phyloP scores from a whole-genome alignment of 1,139 yeast species.

The Hyphopichia wangnamkhiaoensis region DNA sequence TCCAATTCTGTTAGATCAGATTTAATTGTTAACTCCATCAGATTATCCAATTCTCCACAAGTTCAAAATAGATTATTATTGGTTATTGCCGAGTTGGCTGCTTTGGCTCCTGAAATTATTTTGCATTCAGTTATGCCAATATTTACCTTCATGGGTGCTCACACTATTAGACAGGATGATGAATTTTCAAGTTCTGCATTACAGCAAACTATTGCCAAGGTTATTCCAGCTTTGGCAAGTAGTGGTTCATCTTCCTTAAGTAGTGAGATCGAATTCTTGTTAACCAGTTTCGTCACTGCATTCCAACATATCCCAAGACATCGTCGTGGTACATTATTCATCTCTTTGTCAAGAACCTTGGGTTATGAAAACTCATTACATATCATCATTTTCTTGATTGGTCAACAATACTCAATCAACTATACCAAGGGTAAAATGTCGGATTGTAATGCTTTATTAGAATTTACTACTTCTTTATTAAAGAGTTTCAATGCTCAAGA shows the following conservation, averaged over 20 bases:
- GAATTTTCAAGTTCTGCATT: slow-evolving; percentile 91
- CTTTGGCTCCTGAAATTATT: slow-evolving; percentile 86
- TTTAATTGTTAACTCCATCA: slow-evolving; percentile 83
- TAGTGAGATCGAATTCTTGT: slow-evolving; percentile 78
- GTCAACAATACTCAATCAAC: slow-evolving; percentile 69
- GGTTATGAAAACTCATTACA: slow-evolving; percentile 72
- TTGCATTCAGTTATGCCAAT: slow-evolving; percentile 98
- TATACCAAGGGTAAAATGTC: slow-evolving; percentile 55
- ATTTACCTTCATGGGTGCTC: slow-evolving; percentile 98
- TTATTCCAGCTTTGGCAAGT: slow-evolving; percentile 84
- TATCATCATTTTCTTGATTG: slow-evolving; percentile 72
- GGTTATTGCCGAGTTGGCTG: slow-evolving; percentile 84
- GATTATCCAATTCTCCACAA: slow-evolving; percentile 89
- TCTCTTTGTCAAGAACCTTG: slow-evolving; percentile 74
- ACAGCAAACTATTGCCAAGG: slow-evolving; percentile 87
- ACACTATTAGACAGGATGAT: slow-evolving; percentile 94
- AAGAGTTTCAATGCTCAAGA: slow-evolving; percentile 67
- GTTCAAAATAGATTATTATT: slow-evolving; percentile 85
- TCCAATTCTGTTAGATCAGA: slow-evolving; percentile 83
- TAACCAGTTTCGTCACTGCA: slow-evolving; percentile 89
- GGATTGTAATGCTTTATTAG: slow-evolving; percentile 67
- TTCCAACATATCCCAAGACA: slow-evolving; percentile 96
- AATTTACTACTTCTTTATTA: slow-evolving; percentile 70
- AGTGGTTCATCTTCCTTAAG: slow-evolving; percentile 52
- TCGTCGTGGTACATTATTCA: slow-evolving; percentile 82